phyloP scores from a whole-genome alignment of 2,329 filamentous ascomycete genomes.

The Coniosporium tulheliwenetii region DNA sequence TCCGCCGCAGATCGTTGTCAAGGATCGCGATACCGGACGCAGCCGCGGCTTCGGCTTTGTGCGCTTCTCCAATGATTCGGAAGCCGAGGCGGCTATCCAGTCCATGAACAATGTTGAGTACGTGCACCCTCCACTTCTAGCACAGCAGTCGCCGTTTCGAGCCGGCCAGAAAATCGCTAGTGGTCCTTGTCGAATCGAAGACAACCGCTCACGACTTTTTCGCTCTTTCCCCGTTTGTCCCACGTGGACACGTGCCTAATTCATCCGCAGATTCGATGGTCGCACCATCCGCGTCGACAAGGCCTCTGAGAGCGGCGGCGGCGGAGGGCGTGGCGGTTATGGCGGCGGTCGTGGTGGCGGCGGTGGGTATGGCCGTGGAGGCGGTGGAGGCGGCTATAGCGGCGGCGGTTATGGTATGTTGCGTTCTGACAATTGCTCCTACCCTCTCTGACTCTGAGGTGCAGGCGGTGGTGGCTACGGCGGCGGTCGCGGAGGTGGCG shows the following conservation, averaged over 20 bases:
- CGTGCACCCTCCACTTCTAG: constrained; percentile 19
- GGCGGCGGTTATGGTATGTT: constrained; percentile 2
- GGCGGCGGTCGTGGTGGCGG: constrained; percentile 23
- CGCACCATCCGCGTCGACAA: constrained; percentile 91
- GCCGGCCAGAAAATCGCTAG: no score
- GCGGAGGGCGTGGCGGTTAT: constrained; percentile 39
- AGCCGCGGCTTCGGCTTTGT: constrained; percentile 98
- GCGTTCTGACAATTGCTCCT: no score
- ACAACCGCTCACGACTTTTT: no score
- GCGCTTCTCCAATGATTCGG: constrained; percentile 61
- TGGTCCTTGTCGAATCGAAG: no score
- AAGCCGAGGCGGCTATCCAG: constrained; percentile 62
- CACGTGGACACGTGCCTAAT: no score
- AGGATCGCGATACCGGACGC: constrained; percentile 90
- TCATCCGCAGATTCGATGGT: constrained; percentile 61
- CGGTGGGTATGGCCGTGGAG: constrained; percentile 12
- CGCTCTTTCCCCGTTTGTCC: constrained; percentile 4
- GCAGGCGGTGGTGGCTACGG: constrained; percentile 6
- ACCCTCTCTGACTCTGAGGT: no score
- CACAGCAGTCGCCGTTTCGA: no score
- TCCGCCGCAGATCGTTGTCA: constrained; percentile 68
- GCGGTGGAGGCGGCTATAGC: constrained; percentile 7
- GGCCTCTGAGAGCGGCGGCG: constrained; percentile 64
- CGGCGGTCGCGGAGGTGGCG: constrained; percentile 2
- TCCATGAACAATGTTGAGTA: constrained; percentile 86